Base-by-base conservation (phyloP, 352 stramenopile species). In the Phytophthora brassicae region DNA sequence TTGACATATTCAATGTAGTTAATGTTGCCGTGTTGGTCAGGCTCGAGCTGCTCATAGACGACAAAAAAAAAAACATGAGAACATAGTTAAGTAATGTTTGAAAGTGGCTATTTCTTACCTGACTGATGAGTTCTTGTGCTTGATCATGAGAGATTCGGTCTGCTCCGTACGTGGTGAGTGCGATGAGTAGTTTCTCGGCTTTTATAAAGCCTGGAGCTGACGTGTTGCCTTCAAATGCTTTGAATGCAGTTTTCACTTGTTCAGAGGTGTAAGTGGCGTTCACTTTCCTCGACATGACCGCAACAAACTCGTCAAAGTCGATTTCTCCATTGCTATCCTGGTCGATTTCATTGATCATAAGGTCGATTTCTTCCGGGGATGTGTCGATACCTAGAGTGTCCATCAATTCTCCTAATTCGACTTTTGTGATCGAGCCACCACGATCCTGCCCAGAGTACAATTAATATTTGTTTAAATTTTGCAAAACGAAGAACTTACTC, bases 281-380 rank as follows among this genome's bases (percentile, higher is more conserved):
- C 33, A 98, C 91, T 64, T 97, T 98, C 35, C 91, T 82, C 14
- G 88, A 97, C 92, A 98, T 98, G 39, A 98, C 90, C 2, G 88
- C 92, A 6, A 97, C 90, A 59, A 98, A 98, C 67, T 98, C 94
- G 70, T 97, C 87, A 70, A 98, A 98, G 66, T 97, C 92, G 64
- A 97, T 97, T 53, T 97, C 92, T 22, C 91, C 92, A 51, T 97
- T 97, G 66, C 83, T 95, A 74, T 98, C 90, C 67, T 97, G 86
- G 67, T 98, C 93, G 66, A 98, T 98, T 59, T 98, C 94, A 44
- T 95, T 81, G 61, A 98, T 97, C 94, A 98, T 98, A 16, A 97
- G 75, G 41, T 98, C 90, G 43, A 98, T 97, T 54, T 98, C 93
- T 65, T 98, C 70, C 2, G 90, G 85, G 1, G 85, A 95, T 13